A percentile compares a stretch with the other conserved stretches of the same genome.
These are phyloP conservation scores for Tetrapisispora iriomotensis DNA, from an alignment of 805 yeast genomes.

Conservation along the genomic window DNA sequence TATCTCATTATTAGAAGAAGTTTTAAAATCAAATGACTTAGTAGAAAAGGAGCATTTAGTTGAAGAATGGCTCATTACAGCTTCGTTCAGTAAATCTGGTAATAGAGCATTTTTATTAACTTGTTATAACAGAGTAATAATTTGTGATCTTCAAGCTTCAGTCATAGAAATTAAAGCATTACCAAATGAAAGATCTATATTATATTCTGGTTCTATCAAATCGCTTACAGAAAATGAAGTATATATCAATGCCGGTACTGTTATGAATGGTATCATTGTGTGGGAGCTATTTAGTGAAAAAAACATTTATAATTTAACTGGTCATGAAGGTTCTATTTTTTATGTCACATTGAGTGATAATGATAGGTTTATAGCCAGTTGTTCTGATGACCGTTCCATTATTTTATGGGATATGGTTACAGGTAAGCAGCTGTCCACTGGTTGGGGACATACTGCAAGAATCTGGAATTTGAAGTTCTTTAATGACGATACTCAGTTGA, in stretches of 20 bases:
- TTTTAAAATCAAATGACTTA: slow-evolving; percentile 14
- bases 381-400: slow-evolving; percentile 91
- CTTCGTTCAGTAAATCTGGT: slow-evolving; percentile 38
- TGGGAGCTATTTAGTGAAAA: slow-evolving; percentile 50
- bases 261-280: slow-evolving; percentile 72
- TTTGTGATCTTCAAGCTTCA: slow-evolving; percentile 19
- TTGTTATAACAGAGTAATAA: slow-evolving; percentile 59
- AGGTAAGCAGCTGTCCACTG: slow-evolving; percentile 58
- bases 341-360: slow-evolving; percentile 54
- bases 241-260: slow-evolving; percentile 81
- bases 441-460: slow-evolving; percentile 96
- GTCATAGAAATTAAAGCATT: slow-evolving; percentile 26
- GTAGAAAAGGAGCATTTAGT: slow-evolving; percentile 37
- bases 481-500: slow-evolving; percentile 30
- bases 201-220: slow-evolving; percentile 76
- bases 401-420: slow-evolving; percentile 55
- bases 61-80: slow-evolving; percentile 73
- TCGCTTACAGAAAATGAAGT: slow-evolving; percentile 35
- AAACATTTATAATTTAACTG: slow-evolving; percentile 46
- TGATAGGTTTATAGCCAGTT: slow-evolving; percentile 54
- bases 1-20: slow-evolving; percentile 30
- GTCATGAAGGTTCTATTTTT: slow-evolving; percentile 90
- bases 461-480: slow-evolving; percentile 75
- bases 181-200: slow-evolving; percentile 65
- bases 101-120: slow-evolving; percentile 47